Base-by-base conservation (phyloP, 768 basidiomycete genomes). In the Lentinula sp. region DNA sequence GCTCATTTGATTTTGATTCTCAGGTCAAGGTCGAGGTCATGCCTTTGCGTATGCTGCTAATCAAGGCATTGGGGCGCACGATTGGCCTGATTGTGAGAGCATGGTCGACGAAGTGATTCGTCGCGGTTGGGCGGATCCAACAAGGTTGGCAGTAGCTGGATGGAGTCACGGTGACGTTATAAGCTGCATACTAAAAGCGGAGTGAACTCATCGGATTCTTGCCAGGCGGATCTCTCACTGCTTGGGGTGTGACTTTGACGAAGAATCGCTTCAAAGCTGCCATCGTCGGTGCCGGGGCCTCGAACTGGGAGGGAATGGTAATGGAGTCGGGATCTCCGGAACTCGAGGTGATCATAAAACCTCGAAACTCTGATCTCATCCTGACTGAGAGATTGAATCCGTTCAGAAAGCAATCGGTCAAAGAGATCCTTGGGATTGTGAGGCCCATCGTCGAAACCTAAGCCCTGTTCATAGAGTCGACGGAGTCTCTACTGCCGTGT, bases 401-500 rank as follows among this genome's bases (percentile, higher is more conserved):
- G 35, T 23, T 35, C 57, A 75, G 73, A 62, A 66, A 7, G 70
- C 67, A 5, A 74, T 75, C 42, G 71, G 73, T 16, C 65, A 66
- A 49, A 66, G 66, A n/a, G 49, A 62, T 15, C 74, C 74, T 18
- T 75, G 73, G 74, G 68, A 71, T 64, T 58, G 61, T 42, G 35
- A 39, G 11, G 9, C 35, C 68, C 66, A 61, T 61, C 21, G 10
- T 59, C 45, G 15, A 60, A 62, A 39, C 59, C 64, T 66, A 1
- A 72, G 71, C 59, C 74, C 74, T 4, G 65, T 74, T 43, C 74
- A 74, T 53, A 65, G 63, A 52, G 73, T 83, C 7, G 69, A 74
- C 18, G 69, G 68, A 0, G 78, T 84, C 9, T 69, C 65, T 50
- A 73, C 78, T 3, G 81, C 83, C 0, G 78, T 83, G 15, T 69